Base-by-base conservation (phyloP, 139 green algal species). In the Chlamydomonas schloesseri region DNA sequence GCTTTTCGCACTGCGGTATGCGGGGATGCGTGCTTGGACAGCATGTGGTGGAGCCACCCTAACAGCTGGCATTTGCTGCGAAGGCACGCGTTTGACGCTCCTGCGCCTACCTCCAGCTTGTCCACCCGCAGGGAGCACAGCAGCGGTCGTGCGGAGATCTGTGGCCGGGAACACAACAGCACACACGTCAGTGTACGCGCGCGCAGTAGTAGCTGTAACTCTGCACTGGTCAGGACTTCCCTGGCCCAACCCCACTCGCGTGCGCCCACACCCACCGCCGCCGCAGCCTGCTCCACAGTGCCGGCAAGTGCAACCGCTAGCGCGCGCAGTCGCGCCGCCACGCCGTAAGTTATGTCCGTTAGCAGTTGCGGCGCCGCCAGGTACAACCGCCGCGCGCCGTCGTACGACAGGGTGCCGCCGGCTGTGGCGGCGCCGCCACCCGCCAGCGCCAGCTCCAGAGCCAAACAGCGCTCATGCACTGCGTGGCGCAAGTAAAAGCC, bases 281-380 rank as follows among this genome's bases (percentile, higher is more conserved):
- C 37, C 2, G 78, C 78, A n/a, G 78, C 78, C 11, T 9, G 26
- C 64, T 74, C 64, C 29, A 67, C 28, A 18, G 42, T n/a, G 42
- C 29, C 58, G 13, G 42, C 46, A 42, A 74, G 18, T 5, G 42
- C 37, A 47, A 18, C 42, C 18, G 64, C 65, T 46, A 84, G 78
- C 42, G 37, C 29, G 46, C 46, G 18, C 64, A 84, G n/a, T 46
- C 31, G 26, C 64, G 78, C 64, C 64, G 78, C 78, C 78, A 84
- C 78, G 0, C 64, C 78, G 62, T 31, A 74, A 1, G 42, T 73
- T 14, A 84, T 84, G 78, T 84, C 78, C 29, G 42, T 67, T 46
- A 84, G 64, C 37, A 84, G 78, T n/a, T 8, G 42, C 20, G 78
- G 78, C 0, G 42, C 60, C 18, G 78, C 64, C 37, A 67, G 5